Percentiles rank a stretch among this genome's conserved stretches.
Evolutionary conservation across 2,329 filamentous ascomycete genomes (phyloP).

Genomic region (Furcasterigmium sp.): DNA sequence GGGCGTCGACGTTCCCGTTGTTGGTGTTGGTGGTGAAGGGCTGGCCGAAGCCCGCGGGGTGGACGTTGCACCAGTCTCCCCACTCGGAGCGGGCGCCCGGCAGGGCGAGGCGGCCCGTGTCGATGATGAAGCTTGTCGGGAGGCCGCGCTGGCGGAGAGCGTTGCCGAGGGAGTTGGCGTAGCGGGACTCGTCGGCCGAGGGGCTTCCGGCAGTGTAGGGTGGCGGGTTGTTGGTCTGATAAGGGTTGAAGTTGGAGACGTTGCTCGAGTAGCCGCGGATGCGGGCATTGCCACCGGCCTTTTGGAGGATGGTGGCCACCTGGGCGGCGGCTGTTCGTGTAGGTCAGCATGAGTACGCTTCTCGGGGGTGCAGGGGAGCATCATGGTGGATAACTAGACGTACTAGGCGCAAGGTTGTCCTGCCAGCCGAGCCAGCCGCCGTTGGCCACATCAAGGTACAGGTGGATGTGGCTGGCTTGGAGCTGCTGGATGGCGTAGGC

Average conservation of each 20-base stretch:
- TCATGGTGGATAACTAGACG: conserved; percentile 2
- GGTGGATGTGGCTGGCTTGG: conserved; percentile 28
- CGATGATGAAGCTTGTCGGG: conserved; percentile 37
- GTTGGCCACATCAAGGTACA: conserved; percentile 37
- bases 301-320: conserved; percentile 30
- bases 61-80: conserved; percentile 40
- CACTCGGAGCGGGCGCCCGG: conserved; percentile 30
- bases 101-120: conserved; percentile 33
- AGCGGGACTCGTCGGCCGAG: conserved; percentile 35
- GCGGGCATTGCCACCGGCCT: conserved; percentile 21
- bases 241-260: conserved; percentile 36
- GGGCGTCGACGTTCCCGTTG: conserved; percentile 30
- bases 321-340: conserved; percentile 26
- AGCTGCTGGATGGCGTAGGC: conserved; percentile 32
- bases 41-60: conserved; percentile 31
- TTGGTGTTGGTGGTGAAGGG: conserved; percentile 27
- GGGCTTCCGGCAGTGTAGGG: conserved; percentile 33
- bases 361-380: neutral
- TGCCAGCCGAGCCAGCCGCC: conserved; percentile 38
- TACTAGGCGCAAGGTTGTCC: conserved; percentile 29
- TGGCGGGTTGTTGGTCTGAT: conserved; percentile 28
- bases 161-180: conserved; percentile 29
- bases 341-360: conserved; percentile 3
- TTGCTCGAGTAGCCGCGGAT: conserved; percentile 38
- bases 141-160: conserved; percentile 30